phyloP scores from a whole-genome alignment of 768 basidiomycete species.

The Rhizopogon vinicolor region DNA sequence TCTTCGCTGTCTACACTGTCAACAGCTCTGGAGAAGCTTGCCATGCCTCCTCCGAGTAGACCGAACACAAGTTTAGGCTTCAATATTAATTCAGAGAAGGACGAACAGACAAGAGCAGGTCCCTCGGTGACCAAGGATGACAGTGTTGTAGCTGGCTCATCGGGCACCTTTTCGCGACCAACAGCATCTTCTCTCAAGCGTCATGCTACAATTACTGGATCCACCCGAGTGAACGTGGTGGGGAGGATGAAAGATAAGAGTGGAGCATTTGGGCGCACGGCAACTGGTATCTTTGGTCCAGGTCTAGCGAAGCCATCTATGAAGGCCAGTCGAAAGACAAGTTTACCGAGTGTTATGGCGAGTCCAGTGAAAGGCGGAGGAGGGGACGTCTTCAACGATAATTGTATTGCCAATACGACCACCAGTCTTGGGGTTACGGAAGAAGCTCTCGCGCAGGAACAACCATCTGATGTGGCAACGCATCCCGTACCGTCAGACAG shows the following conservation, averaged over 20 bases:
- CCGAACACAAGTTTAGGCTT: conserved; percentile 74
- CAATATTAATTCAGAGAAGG: conserved; percentile 13
- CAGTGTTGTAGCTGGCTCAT: conserved; percentile 6
- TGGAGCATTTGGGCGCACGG: conserved; percentile 4
- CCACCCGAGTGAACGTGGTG: conserved; percentile 3
- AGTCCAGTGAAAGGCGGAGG: conserved; percentile 41
- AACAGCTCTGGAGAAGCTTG: conserved; percentile 66
- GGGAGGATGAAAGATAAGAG: neutral
- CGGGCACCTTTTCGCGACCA: conserved; percentile 19
- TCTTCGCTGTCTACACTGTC: conserved; percentile 61
- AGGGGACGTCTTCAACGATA: neutral
- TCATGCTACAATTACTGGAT: conserved; percentile 11
- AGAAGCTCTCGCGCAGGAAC: conserved; percentile 5
- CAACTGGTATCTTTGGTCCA: conserved; percentile 18
- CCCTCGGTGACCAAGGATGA: conserved; percentile 20
- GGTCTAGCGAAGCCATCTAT: conserved; percentile 8
- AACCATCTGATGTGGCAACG: conserved; percentile 6
- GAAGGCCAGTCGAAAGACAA: conserved; percentile 40
- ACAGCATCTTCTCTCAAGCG: conserved; percentile 28
- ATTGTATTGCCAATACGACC: neutral
- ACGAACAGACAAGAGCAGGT: neutral
- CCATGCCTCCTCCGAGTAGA: conserved; percentile 56
- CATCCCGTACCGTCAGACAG: conserved; percentile 5
- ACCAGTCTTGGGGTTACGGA: neutral
- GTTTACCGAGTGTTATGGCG: conserved; percentile 38